Evolutionary conservation across 1,284 basidiomycete species (phyloP), one percentile per base, ranked within the genome.

Genomic region (Puccinia triticina): DNA sequence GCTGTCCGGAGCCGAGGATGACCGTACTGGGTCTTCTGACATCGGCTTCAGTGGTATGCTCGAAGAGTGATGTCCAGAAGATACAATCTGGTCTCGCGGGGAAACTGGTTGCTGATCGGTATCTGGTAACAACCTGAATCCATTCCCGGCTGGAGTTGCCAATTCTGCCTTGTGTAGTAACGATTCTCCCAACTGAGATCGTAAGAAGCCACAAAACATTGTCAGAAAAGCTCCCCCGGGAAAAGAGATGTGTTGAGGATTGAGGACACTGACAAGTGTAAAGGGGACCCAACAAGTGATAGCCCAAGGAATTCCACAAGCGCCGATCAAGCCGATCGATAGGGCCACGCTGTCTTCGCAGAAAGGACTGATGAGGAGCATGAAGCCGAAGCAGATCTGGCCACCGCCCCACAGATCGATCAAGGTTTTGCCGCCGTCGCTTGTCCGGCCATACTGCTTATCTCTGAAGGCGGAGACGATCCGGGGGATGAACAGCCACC

Each of bases 201-300:
- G 23, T 3, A 26, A 66, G 48, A n/a, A 48, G 26, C 32, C 7
- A 29, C 48, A 40, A 67, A 37, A 43, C 85, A 59, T 84, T 23
- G 61, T 23, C 32, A 66, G 46, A 66, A 10, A 55, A 76, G 26
- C 11, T 5, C 10, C 21, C 23, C 8, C 2, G 14, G 12, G 18
- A 16, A 18, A 32, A 16, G 26, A 23, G 8, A 32, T n/a, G 16
- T 32, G 18, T 34, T 32, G 48, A 32, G 7, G 53, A 21, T 3
- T 11, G 3, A 50, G 12, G 23, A 79, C n/a, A n/a, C 66, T 85
- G 14, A 87, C 84, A 66, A 87, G 84, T 1, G 86, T 86, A 83
- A 84, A 86, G 3, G 86, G 86, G 8, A 85, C 86, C 86, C 86
- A 87, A 21, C 82, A 83, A 32, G 85, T 85, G 11, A 87, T 83